These are phyloP conservation scores for Wickerhamiella vanderwaltii DNA, from an alignment of 805 yeast species.

Conservation along the genomic window DNA sequence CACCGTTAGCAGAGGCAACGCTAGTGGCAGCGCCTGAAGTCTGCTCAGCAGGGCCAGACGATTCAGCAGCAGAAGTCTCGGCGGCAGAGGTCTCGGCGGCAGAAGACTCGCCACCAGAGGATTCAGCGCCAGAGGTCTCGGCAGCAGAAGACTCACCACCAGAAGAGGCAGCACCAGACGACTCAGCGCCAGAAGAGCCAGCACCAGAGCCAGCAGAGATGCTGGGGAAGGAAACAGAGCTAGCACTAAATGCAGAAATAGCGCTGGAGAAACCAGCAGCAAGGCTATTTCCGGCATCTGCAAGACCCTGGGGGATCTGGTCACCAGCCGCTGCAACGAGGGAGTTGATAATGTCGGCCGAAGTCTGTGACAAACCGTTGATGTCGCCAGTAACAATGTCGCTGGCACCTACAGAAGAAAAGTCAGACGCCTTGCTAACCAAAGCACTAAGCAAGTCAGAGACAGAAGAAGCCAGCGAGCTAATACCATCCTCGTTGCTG, in stretches of 20 bases:
- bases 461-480: slow-evolving; percentile 13
- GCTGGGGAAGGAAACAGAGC: slow-evolving; percentile 9
- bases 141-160: slow-evolving; percentile 10
- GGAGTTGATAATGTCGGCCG: slow-evolving; percentile 13
- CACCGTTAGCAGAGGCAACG: slow-evolving; percentile 7
- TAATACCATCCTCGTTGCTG: slow-evolving; percentile 7
- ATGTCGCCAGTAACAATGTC: slow-evolving; percentile 19
- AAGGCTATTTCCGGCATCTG: slow-evolving; percentile 11
- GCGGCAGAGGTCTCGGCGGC: slow-evolving; percentile 8
- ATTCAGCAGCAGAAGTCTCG: slow-evolving; percentile 12
- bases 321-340: slow-evolving; percentile 13
- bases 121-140: slow-evolving; percentile 12
- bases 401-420: slow-evolving; percentile 17
- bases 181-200: slow-evolving; percentile 11
- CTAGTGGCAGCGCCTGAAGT: slow-evolving; percentile 3
- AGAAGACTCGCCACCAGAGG: slow-evolving; percentile 11
- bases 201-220: slow-evolving; percentile 13
- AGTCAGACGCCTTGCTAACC: slow-evolving; percentile 18
- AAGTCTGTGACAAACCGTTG: slow-evolving; percentile 13
- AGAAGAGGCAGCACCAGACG: slow-evolving; percentile 8
- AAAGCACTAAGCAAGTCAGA: slow-evolving; percentile 14
- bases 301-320: slow-evolving; percentile 4
- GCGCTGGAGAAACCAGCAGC: slow-evolving; percentile 11
- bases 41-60: slow-evolving; percentile 3
- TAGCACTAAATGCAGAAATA: slow-evolving; percentile 8